Base-by-base conservation (phyloP, 2,329 filamentous ascomycete species). In the Exophiala sp. region DNA sequence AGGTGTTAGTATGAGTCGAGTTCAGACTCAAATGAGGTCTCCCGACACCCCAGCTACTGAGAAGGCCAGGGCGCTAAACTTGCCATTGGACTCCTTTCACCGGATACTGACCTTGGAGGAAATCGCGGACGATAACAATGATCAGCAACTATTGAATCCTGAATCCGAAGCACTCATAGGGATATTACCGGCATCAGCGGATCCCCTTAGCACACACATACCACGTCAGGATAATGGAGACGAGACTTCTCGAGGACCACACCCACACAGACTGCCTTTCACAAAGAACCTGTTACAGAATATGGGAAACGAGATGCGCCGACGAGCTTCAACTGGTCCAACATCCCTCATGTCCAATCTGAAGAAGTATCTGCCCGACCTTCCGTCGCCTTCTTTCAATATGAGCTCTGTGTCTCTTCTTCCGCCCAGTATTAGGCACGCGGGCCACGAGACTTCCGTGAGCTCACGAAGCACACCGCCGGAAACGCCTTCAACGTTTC, bases 1-100 rank as follows among this genome's bases (percentile, higher is more conserved):
- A 60, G 81, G 80, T 2, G 73, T 85, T 62, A 84, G 81, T 64
- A 83, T 85, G 58, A 75, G 80, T 55, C 74, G 73, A 36, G 72
- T 75, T 39, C 82, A 85, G 65, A 81, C 76, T 46, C 75, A 78
- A 40, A 71, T 84, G 65, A 78, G 75, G 34, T 80, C 80, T 14
- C 77, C 80, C 8, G 72, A 74, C 39, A 84, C 81, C 3, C 81
- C 82, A 1, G 78, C 78, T 8, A 76, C 76, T 16, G 82, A 84
- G 64, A 85, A 84, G 65, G 77, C 72, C n/a, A 77, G 78, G 2
- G 76, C 76, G 1, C 68, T 85, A 61, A 78, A 81, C 45, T 24
- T 59, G 12, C 46, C 57, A 5, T 33, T 54, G 4, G 54, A 57
- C 7, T 57, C 54, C 36, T 54, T 54, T 10, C 47, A 47, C 14